These are phyloP conservation scores for Aureobasidium sp. DNA, from an alignment of 2,329 filamentous ascomycete genomes.

Conservation along the genomic window DNA sequence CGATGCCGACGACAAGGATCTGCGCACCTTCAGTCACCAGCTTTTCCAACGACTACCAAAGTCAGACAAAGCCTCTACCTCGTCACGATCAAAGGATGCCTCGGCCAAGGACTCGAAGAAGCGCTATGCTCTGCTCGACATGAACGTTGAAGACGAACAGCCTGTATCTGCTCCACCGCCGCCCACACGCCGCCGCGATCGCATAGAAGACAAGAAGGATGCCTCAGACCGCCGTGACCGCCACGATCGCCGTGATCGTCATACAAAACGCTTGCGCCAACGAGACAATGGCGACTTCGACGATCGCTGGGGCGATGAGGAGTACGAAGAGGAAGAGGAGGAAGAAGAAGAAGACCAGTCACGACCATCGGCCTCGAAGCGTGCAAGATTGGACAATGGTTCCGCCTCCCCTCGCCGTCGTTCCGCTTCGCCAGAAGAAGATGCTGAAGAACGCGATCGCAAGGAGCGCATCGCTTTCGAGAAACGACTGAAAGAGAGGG, in stretches of 20 bases:
- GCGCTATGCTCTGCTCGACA: constrained; percentile 48
- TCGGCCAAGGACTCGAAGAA: constrained; percentile 35
- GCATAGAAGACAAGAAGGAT: constrained; percentile 27
- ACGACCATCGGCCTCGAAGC: constrained; percentile 62
- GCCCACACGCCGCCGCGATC: constrained; percentile 28
- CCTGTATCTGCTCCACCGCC: constrained; percentile 20
- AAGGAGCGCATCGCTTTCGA: constrained; percentile 74
- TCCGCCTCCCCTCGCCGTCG: constrained; percentile 24
- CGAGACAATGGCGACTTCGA: constrained; percentile 55
- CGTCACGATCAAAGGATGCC: constrained; percentile 20
- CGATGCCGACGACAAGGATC: constrained; percentile 40
- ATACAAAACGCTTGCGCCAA: constrained; percentile 43
- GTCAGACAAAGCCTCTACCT: constrained; percentile 8
- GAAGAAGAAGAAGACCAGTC: constrained; percentile 49
- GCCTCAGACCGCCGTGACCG: constrained; percentile 26
- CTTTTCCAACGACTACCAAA: constrained; percentile 35
- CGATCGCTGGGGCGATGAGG: constrained; percentile 77
- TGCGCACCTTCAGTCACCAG: constrained; percentile 42
- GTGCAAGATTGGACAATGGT: constrained; percentile 60
- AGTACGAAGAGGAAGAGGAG: constrained; percentile 45
- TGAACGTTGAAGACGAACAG: constrained; percentile 33
- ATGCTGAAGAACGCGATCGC: constrained; percentile 52
- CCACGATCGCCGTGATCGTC: constrained; percentile 13
- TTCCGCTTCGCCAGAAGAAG: constrained; percentile 25
- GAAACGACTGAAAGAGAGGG: constrained; percentile 65